Evolutionary conservation across 768 basidiomycete species (phyloP).

Genomic region (Exidia glandulosa): DNA sequence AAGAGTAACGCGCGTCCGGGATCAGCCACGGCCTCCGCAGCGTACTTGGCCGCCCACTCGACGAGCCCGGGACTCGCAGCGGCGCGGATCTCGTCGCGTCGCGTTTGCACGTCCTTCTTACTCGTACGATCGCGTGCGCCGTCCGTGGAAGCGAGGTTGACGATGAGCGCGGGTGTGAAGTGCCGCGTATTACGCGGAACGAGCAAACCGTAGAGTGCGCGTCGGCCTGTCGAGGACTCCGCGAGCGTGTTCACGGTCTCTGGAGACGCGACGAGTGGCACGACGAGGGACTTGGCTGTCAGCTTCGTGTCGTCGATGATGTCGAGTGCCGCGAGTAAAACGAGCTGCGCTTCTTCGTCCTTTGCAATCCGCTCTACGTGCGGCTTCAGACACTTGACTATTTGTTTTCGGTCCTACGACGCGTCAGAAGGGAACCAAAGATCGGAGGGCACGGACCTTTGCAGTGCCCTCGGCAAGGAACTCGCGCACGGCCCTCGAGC

Average conservation of each 20-base stretch:
- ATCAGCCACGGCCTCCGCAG: slow-evolving; percentile 52
- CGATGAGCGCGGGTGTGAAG: slow-evolving; percentile 75
- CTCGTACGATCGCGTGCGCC: slow-evolving; percentile 56
- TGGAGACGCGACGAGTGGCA: slow-evolving; percentile 45
- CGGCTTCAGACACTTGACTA: slow-evolving; percentile 80
- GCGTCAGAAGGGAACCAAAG: background rate
- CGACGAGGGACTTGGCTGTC: slow-evolving; percentile 64
- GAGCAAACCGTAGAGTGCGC: slow-evolving; percentile 73
- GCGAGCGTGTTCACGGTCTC: slow-evolving; percentile 1
- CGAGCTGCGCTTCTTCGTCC: slow-evolving; percentile 83
- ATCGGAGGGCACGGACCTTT: slow-evolving; percentile 38
- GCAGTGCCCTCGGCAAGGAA: slow-evolving; percentile 75
- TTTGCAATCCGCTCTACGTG: slow-evolving; percentile 81
- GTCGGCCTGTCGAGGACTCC: slow-evolving; percentile 40
- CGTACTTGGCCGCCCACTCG: slow-evolving; percentile 55
- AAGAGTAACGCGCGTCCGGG: slow-evolving; percentile 72
- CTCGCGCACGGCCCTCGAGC: slow-evolving; percentile 74
- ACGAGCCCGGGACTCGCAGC: slow-evolving; percentile 68
- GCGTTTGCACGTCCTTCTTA: slow-evolving; percentile 60
- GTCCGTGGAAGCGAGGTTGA: slow-evolving; percentile 65
- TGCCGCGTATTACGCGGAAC: slow-evolving; percentile 75
- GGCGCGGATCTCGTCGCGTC: slow-evolving; percentile 60
- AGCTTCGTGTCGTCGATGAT: slow-evolving; percentile 91
- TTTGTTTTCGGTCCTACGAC: slow-evolving; percentile 78
- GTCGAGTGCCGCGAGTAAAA: slow-evolving; percentile 83